Percentiles rank a stretch among this genome's conserved stretches.
Conservation (phyloP, 2,329 filamentous ascomycete species). For the Lasiodiplodia citricola region DNA sequence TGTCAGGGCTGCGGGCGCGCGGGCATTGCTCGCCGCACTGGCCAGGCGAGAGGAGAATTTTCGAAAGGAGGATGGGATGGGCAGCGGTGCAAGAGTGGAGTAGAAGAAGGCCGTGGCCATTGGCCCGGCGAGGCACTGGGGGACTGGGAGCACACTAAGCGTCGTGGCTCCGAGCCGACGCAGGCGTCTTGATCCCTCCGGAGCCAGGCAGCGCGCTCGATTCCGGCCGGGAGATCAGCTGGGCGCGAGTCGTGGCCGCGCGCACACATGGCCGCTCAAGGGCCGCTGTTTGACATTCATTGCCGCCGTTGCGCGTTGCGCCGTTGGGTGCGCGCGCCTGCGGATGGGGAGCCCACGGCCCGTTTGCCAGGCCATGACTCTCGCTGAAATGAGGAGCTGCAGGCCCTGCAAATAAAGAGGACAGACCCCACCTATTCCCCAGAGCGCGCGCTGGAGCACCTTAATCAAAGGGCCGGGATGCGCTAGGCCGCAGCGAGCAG, state of each 20-base stretch:
- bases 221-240: slow-evolving; percentile 25
- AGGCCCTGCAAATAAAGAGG: slow-evolving; percentile 20
- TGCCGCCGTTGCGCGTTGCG: slow-evolving; percentile 16
- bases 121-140: slow-evolving; percentile 15
- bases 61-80: slow-evolving; percentile 27
- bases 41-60: slow-evolving; percentile 26
- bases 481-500: slow-evolving; percentile 20
- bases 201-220: slow-evolving; percentile 4
- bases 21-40: slow-evolving; percentile 23
- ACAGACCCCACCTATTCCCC: slow-evolving; percentile 25
- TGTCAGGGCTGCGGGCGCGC: slow-evolving; percentile 10
- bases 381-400: slow-evolving; percentile 23
- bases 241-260: slow-evolving; percentile 22
- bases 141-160: slow-evolving; percentile 18
- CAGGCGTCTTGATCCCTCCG: slow-evolving; percentile 10
- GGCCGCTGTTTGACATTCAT: slow-evolving; percentile 26
- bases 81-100: slow-evolving; percentile 23
- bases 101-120: slow-evolving; percentile 20
- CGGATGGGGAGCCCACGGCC: slow-evolving; percentile 15
- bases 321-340: slow-evolving; percentile 20
- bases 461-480: slow-evolving; percentile 23
- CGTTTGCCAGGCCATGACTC: slow-evolving; percentile 21
- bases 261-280: slow-evolving; percentile 24
- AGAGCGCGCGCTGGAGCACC: slow-evolving; percentile 23
- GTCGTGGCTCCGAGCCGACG: slow-evolving; percentile 17